Conservation (phyloP, 495 filamentous ascomycete species). For the Aspergillus kassunensis region DNA sequence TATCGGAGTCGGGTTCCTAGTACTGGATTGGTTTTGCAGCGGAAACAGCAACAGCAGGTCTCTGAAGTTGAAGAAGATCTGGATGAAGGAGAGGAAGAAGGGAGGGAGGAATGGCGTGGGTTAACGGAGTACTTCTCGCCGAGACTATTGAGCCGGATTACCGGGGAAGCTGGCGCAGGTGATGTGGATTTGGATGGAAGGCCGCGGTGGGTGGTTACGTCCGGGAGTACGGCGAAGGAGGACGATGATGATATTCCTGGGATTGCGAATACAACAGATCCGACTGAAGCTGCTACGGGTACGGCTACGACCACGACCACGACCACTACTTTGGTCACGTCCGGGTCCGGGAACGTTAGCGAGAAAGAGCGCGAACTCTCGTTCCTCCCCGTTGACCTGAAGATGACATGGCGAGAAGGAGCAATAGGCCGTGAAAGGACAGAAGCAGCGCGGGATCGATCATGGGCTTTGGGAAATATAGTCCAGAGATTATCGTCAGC, state of each 20-base stretch:
- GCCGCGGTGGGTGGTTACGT: constrained; percentile 43
- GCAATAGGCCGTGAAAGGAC: constrained; percentile 70
- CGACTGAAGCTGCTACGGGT: too few species aligned
- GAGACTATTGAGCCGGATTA: constrained; percentile 35
- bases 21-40: not conserved
- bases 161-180: constrained; percentile 25
- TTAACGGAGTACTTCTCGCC: constrained; percentile 41
- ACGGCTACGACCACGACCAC: too few species aligned
- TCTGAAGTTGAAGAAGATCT: constrained; percentile 17
- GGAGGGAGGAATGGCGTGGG: constrained; percentile 35
- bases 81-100: constrained; percentile 30
- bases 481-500: constrained; percentile 33
- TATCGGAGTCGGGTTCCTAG: constrained; percentile 42
- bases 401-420: constrained; percentile 63
- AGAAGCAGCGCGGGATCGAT: constrained; percentile 65
- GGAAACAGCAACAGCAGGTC: not conserved
- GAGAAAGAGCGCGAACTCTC: constrained; percentile 41
- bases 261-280: too few species aligned
- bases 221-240: constrained; percentile 39
- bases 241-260: constrained; percentile 52
- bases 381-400: constrained; percentile 48
- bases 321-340: too few species aligned
- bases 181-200: constrained; percentile 34
- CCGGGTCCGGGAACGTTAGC: not conserved
- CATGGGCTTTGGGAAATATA: constrained; percentile 61